Evolutionary conservation across 768 basidiomycete species (phyloP), one percentile per base, ranked within the genome.

Genomic region (Phaffia australis): DNA sequence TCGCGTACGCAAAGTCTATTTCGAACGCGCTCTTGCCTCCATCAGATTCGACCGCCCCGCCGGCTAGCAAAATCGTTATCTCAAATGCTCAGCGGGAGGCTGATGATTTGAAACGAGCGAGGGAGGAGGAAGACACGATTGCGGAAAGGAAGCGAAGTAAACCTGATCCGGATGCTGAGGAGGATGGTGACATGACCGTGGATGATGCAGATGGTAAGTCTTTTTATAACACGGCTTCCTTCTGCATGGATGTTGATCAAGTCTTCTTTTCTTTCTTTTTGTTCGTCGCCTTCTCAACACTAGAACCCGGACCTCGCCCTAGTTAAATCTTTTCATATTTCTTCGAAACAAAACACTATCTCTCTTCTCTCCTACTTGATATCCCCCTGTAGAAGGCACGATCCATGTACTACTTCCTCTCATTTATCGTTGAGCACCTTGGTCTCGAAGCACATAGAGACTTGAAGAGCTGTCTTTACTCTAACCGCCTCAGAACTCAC

Each of bases 51-150:
- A 61, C 56, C 50, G 56, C 49, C 18, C 63, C 67, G 21, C 46
- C 32, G 8, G 27, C 65, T 21, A 56, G 25, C 54, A 63, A 63
- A 56, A 50, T 69, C n/a, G 61, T 63, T 18, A 29, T 52, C 49
- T 69, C 67, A 32, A 57, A 49, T 15, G 67, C 67, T 6, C 67
- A 69, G 56, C 25, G 56, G 7, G 67, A 69, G 42, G 67, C 67
- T n/a, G 67, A 69, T 47, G 67, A 63, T 27, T 63, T 69, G 11
- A 69, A 69, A 46, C 61, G 63, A 15, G 56, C 61, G 50, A 63
- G 63, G 32, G 67, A 69, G 48, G 67, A 69, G 63, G 67, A 69
- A 50, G 67, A 69, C 47, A 69, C 67, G 48, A 69, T 69, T 11
- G 56, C 54, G 30, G 63, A 69, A 57, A 48, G 55, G 16, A 55